Conservation (phyloP, 345 rosid genomes). For the Camelina neglecta region DNA sequence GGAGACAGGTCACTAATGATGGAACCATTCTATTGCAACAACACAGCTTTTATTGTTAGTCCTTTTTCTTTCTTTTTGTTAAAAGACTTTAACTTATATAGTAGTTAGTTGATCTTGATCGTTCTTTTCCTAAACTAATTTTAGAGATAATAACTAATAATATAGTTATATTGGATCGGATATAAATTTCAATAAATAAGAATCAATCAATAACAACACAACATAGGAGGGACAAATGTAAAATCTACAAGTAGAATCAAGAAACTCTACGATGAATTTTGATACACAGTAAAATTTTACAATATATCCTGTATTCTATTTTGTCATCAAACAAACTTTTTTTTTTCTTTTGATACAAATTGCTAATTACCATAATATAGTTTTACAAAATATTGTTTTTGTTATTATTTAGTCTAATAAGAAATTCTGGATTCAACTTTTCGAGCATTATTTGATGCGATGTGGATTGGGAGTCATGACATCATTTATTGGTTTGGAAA, state of each 20-base stretch:
- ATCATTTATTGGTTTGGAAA: slow-evolving; percentile 10
- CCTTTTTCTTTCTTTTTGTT: too few relatives aligned
- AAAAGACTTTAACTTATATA: too few relatives aligned
- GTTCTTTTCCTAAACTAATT: too few relatives aligned
- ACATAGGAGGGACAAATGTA: not conserved
- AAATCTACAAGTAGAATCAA: not conserved
- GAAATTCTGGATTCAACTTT: not conserved
- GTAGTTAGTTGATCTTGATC: not conserved
- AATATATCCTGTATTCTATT: too few relatives aligned
- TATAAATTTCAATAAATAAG: too few relatives aligned
- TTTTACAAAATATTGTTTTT: too few relatives aligned
- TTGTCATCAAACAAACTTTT: not conserved
- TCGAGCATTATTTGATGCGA: slow-evolving; percentile 5
- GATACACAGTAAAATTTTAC: not conserved
- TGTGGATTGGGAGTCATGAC: not conserved
- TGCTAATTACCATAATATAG: too few relatives aligned
- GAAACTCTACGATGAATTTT: not conserved
- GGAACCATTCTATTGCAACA: slow-evolving; percentile 3
- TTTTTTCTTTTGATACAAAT: too few relatives aligned
- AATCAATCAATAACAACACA: not conserved
- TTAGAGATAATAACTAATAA: too few relatives aligned
- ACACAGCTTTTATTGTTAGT: not conserved
- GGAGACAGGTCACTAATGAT: not conserved
- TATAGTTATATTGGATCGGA: too few relatives aligned
- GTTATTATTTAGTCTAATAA: not conserved